A percentile compares a stretch with the other conserved stretches of the same genome.
Evolutionary conservation across 352 stramenopile genomes (phyloP).

Genomic region (Peronospora destructor): DNA sequence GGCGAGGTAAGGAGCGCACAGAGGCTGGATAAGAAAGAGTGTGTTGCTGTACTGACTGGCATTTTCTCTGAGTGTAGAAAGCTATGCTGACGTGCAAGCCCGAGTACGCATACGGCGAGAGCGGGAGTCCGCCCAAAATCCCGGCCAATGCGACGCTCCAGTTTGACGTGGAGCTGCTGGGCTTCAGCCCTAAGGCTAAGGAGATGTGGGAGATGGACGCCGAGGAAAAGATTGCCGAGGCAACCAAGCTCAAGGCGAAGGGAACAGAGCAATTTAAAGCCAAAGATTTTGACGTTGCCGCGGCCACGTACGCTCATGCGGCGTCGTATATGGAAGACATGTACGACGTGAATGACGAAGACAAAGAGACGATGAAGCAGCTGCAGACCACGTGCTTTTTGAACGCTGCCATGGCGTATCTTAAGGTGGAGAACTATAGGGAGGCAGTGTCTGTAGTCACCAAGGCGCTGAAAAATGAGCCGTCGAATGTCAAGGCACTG

Average conservation of each 20-base stretch:
- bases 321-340: conserved; percentile 82
- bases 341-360: conserved; percentile 79
- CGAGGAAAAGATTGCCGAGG: conserved; percentile 79
- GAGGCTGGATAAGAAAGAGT: neutral
- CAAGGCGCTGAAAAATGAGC: conserved; percentile 81
- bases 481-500: conserved; percentile 78
- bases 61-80: conserved; percentile 44
- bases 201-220: conserved; percentile 90
- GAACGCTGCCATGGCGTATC: conserved; percentile 91
- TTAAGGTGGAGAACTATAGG: conserved; percentile 89
- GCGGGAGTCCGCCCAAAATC: conserved; percentile 90
- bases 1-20: conserved; percentile 60
- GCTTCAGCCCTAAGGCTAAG: conserved; percentile 92
- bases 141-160: conserved; percentile 89
- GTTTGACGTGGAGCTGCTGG: conserved; percentile 95
- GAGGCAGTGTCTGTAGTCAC: conserved; percentile 76
- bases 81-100: conserved; percentile 87
- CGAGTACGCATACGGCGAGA: conserved; percentile 91
- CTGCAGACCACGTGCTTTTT: conserved; percentile 87
- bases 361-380: conserved; percentile 83
- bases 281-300: conserved; percentile 81
- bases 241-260: conserved; percentile 83
- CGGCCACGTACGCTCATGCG: conserved; percentile 77
- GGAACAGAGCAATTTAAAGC: conserved; percentile 91
- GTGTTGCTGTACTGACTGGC: conserved; percentile 7